Conservation (phyloP, 257 asterid species). For the Solanum corneliomulleri region DNA sequence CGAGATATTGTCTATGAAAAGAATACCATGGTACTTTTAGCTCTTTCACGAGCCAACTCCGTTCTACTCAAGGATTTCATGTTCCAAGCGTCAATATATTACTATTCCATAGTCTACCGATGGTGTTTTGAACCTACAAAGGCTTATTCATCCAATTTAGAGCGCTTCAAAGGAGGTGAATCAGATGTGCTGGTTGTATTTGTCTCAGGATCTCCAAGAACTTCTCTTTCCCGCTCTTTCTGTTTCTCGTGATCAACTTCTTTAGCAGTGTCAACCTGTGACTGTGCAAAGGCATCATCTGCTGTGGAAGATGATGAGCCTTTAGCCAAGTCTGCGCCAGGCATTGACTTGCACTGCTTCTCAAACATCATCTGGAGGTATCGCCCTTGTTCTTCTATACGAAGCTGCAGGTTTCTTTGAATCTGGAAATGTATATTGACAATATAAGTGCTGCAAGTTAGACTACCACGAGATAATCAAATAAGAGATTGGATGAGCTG, state of each 20-base stretch:
- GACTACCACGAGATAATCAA: not conserved
- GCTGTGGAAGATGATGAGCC: conserved; percentile 38
- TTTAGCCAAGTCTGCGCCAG: conserved; percentile 34
- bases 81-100: not conserved
- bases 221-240: conserved; percentile 17
- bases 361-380: conserved; percentile 87
- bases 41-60: not conserved
- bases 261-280: conserved; percentile 9
- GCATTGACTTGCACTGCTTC: conserved; percentile 58
- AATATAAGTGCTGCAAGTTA: not conserved
- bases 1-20: not conserved
- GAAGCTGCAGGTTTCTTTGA: conserved; percentile 84
- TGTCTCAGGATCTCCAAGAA: conserved; percentile 12
- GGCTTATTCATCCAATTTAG: conserved; percentile 31
- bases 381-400: conserved; percentile 87
- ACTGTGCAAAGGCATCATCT: conserved; percentile 29
- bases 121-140: not conserved
- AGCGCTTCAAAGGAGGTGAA: conserved; percentile 54
- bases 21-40: not conserved
- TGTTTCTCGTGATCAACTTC: conserved; percentile 18
- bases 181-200: conserved; percentile 11
- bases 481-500: not conserved
- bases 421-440: conserved; percentile 36
- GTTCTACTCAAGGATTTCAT: not conserved
- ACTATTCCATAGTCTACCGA: not conserved